Evolutionary conservation across 2,329 filamentous ascomycete genomes (phyloP), one percentile per base, ranked within the genome.

Genomic region (Furcasterigmium furcatum): DNA sequence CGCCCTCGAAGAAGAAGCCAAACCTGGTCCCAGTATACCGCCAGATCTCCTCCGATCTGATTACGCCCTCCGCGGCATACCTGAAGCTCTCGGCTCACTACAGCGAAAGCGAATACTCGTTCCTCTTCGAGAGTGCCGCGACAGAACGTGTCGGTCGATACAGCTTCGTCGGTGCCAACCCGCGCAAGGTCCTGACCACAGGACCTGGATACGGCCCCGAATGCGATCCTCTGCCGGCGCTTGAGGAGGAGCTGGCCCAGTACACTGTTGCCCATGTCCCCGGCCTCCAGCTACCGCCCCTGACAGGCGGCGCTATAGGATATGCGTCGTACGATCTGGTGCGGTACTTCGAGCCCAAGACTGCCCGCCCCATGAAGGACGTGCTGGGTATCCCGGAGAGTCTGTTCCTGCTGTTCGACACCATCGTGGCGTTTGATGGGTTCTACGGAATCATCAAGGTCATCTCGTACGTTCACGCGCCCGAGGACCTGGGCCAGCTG

Each of bases 271-370:
- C 91, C 27, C 80, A 88, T 34, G 82, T 99, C 4, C 91, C 94
- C 1, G 88, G 85, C 1, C 72, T 97, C 58, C 80, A 80, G 57
- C 77, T 99, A 30, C 94, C 94, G 43, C 88, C 89, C 21, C 73
- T 99, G 70, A 89, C 88, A 0, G 94, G 91, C 34, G 94, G 94
- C 41, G 94, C 91, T 12, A 90, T 99, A 58, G 94, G 94, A 48
- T 99, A 97, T 65, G 90, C 97, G 6, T 91, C 91, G 44, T 99
- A 99, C 62, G 94, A 99, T 64, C 99, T 94, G 66, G 89, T 99
- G 58, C 85, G 86, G 61, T 97, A 97, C 70, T 99, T 99, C 57
- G 94, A 99, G 74, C 94, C 94, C 50, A 95, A 91, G 77, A 97
- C 94, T n/a, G 85, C 84, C 21, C 81, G 91, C 41, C 82, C 89